Evolutionary conservation across 2,329 filamentous ascomycete species (phyloP).

Genomic region (Akanthomyces dipterigenus): DNA sequence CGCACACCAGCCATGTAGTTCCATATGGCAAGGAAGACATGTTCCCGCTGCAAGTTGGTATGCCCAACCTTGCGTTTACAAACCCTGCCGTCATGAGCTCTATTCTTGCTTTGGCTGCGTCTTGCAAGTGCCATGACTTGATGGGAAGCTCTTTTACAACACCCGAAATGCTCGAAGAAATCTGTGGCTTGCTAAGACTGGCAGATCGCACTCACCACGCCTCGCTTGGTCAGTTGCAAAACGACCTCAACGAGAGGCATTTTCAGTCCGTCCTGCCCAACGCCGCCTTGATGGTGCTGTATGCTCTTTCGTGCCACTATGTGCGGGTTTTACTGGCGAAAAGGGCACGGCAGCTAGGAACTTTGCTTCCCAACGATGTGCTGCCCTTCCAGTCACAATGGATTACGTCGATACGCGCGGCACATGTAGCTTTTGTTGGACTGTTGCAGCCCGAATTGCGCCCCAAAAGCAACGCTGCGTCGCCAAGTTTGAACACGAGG

Average conservation of each 20-base stretch:
- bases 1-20: constrained; percentile 31
- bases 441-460: constrained; percentile 18
- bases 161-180: not conserved
- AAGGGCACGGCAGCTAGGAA: constrained; percentile 15
- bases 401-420: constrained; percentile 31
- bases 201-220: constrained; percentile 31
- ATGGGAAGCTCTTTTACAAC: constrained; percentile 4
- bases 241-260: constrained; percentile 22
- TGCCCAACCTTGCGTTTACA: constrained; percentile 34
- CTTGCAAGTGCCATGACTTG: constrained; percentile 32
- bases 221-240: constrained; percentile 31
- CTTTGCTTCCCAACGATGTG: constrained; percentile 19
- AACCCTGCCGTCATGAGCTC: constrained; percentile 35
- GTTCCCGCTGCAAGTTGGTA: constrained; percentile 33
- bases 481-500: not conserved
- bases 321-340: constrained; percentile 28
- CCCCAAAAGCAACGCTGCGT: not conserved
- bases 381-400: constrained; percentile 29
- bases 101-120: constrained; percentile 33
- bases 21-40: constrained; percentile 31
- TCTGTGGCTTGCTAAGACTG: constrained; percentile 18
- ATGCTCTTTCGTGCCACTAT: constrained; percentile 31
- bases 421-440: constrained; percentile 26
- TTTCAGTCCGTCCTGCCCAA: constrained; percentile 32
- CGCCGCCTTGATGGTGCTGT: constrained; percentile 36